Conservation (phyloP, 352 stramenopile genomes). For the Phytophthora podocarpi region DNA sequence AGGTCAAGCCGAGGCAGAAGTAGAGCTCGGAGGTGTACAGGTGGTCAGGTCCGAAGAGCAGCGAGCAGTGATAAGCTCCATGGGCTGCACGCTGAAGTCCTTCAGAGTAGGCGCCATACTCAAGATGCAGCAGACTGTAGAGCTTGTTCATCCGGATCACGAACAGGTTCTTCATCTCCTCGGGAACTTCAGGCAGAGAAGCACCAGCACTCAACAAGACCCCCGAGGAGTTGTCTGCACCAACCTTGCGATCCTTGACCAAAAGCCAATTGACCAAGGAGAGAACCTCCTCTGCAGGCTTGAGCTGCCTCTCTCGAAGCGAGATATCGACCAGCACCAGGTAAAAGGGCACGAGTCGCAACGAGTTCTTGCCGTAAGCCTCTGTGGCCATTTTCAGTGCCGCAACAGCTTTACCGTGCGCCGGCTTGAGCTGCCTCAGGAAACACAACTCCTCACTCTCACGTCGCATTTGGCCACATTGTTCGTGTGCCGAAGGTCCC, state of each 20-base stretch:
- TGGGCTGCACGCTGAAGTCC: conserved; percentile 66
- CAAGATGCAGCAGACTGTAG: conserved; percentile 63
- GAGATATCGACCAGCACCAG: conserved; percentile 68
- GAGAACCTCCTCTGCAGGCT: conserved; percentile 67
- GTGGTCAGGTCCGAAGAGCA: conserved; percentile 75
- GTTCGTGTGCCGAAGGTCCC: conserved; percentile 10
- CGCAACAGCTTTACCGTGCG: conserved; percentile 46
- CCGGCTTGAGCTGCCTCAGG: conserved; percentile 43
- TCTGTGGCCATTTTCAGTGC: conserved; percentile 57
- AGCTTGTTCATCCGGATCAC: conserved; percentile 80
- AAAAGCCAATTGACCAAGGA: conserved; percentile 77
- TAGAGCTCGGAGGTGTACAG: conserved; percentile 79
- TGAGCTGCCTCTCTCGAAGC: conserved; percentile 62
- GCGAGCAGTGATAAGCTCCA: conserved; percentile 71
- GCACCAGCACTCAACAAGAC: conserved; percentile 1
- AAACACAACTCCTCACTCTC: conserved; percentile 70
- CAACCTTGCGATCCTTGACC: conserved; percentile 55
- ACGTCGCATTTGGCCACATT: conserved; percentile 59
- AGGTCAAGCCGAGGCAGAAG: conserved; percentile 71
- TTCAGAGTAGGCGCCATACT: conserved; percentile 53
- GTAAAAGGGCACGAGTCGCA: conserved; percentile 69
- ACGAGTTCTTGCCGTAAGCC: conserved; percentile 54
- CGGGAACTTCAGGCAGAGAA: conserved; percentile 29
- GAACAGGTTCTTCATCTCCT: conserved; percentile 68
- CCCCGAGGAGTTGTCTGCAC: conserved; percentile 3